Conservation (phyloP, 331 rosid genomes). For the Phaseolus coccineus region DNA sequence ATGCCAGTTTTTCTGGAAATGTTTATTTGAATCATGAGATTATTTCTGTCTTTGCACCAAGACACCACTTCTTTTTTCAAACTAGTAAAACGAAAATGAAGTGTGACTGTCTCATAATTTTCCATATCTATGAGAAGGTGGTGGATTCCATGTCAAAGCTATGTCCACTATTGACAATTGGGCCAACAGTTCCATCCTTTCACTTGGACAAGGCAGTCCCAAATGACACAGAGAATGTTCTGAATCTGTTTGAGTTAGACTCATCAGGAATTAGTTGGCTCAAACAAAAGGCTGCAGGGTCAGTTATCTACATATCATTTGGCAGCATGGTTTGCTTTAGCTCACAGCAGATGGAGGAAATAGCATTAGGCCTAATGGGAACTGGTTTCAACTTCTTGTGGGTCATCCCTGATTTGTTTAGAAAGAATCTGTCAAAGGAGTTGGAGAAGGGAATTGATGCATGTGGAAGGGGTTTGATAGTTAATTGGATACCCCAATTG, state of each 20-base stretch:
- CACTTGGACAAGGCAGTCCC: constrained; percentile 56
- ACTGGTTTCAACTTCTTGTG: constrained; percentile 51
- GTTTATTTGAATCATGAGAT: neutral
- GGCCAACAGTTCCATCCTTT: constrained; percentile 60
- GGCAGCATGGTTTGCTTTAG: constrained; percentile 53
- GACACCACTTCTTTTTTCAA: neutral
- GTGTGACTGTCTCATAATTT: neutral
- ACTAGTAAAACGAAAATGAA: neutral
- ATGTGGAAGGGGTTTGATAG: constrained; percentile 47
- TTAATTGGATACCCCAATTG: constrained; percentile 57
- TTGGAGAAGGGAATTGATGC: constrained; percentile 35
- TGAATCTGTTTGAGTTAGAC: constrained; percentile 47
- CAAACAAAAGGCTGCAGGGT: constrained; percentile 41
- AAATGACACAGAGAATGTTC: constrained; percentile 54
- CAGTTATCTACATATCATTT: constrained; percentile 57
- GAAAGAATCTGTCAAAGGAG: constrained; percentile 39
- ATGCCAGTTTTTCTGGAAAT: too few species aligned
- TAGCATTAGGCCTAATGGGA: constrained; percentile 46
- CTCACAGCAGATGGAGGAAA: constrained; percentile 56
- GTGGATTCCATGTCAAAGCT: constrained; percentile 55
- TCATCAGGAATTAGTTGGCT: constrained; percentile 47
- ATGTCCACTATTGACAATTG: constrained; percentile 54
- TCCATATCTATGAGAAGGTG: constrained; percentile 20
- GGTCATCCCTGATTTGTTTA: constrained; percentile 49
- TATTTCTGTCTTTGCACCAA: neutral